phyloP scores from a whole-genome alignment of 2,329 filamentous ascomycete species.

The Ophiosphaerella herpotricha region DNA sequence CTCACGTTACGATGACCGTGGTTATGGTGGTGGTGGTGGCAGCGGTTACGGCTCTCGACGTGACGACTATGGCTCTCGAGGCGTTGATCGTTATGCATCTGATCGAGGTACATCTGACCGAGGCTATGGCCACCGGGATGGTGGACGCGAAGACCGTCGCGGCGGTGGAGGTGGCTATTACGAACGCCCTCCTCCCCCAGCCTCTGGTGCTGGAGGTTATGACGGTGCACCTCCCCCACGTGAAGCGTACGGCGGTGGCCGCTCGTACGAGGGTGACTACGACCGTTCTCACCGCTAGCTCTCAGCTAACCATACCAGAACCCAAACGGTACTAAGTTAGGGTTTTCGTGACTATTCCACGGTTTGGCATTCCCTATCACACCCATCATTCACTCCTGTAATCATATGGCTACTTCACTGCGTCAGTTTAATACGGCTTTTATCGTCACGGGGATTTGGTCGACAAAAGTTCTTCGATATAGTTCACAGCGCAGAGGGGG shows the following conservation, averaged over 20 bases:
- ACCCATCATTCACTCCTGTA: conserved; percentile 40
- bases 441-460: conserved; percentile 42
- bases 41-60: conserved; percentile 55
- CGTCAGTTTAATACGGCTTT: conserved; percentile 46
- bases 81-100: conserved; percentile 63
- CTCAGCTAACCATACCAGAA: conserved; percentile 42
- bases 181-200: conserved; percentile 57
- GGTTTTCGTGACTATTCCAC: conserved; percentile 28
- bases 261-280: conserved; percentile 52
- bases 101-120: conserved; percentile 67
- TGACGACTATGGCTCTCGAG: conserved; percentile 45
- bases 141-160: conserved; percentile 57
- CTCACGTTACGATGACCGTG: conserved; percentile 48
- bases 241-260: conserved; percentile 44
- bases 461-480: conserved; percentile 48
- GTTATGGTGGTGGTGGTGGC: conserved; percentile 63
- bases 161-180: conserved; percentile 62
- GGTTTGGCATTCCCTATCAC: conserved; percentile 26
- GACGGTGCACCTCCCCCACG: conserved; percentile 44
- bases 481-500: conserved; percentile 40
- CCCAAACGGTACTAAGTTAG: conserved; percentile 44
- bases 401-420: conserved; percentile 41
- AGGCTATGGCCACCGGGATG: conserved; percentile 58
- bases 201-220: conserved; percentile 36
- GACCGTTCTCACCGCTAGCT: conserved; percentile 50